These are phyloP conservation scores for Volvox africanus DNA, from an alignment of 139 green algal genomes.

Conservation along the genomic window DNA sequence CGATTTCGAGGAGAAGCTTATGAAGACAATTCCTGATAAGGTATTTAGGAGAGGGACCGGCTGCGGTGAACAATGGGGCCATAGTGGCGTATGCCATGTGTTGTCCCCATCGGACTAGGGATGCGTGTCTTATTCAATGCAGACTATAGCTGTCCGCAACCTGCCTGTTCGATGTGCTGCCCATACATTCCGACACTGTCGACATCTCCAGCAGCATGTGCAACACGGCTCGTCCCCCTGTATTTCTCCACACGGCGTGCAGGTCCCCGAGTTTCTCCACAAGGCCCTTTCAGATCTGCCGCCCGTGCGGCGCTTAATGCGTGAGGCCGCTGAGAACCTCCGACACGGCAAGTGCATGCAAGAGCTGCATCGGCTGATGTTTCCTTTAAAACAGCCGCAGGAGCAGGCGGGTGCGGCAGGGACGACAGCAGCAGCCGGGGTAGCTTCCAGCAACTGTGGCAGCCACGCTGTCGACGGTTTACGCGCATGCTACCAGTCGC, in stretches of 20 bases:
- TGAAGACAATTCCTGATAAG: background rate
- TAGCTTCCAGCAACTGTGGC: background rate
- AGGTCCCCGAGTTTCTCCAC: slow-evolving; percentile 20
- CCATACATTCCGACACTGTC: no score
- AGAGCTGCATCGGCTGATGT: background rate
- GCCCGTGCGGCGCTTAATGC: background rate
- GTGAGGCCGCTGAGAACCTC: background rate
- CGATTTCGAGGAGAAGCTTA: slow-evolving; percentile 1
- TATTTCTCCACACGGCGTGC: background rate
- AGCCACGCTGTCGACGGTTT: background rate
- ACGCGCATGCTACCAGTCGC: background rate
- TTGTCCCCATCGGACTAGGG: background rate
- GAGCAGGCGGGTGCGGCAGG: no score
- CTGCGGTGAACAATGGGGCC: no score
- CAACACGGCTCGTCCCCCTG: no score
- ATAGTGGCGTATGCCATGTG: background rate
- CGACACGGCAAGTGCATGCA: background rate
- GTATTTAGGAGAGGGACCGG: background rate
- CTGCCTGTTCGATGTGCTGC: background rate
- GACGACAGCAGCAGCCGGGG: background rate
- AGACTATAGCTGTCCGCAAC: background rate
- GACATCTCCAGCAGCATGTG: no score
- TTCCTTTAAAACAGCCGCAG: background rate
- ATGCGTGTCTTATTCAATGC: background rate
- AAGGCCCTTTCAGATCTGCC: background rate